phyloP scores from a whole-genome alignment of 2,329 filamentous ascomycete species.

The Bisporella sp. region DNA sequence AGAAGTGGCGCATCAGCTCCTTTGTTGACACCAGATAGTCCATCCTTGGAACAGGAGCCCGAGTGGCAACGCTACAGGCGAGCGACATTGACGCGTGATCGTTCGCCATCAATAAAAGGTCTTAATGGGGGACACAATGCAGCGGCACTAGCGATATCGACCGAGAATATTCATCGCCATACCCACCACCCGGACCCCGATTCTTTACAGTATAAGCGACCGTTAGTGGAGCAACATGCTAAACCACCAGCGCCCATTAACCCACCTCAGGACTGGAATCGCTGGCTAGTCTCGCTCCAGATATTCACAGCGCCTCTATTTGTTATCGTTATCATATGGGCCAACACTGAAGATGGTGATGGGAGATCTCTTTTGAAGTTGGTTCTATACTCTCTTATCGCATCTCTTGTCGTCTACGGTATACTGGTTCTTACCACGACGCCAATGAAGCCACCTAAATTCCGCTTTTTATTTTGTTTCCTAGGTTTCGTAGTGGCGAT shows the following conservation, averaged over 20 bases:
- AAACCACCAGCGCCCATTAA: not conserved
- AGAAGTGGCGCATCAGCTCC: constrained; percentile 15
- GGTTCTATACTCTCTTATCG: constrained; percentile 57
- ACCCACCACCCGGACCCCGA: constrained; percentile 7
- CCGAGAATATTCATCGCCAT: constrained; percentile 22
- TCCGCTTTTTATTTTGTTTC: constrained; percentile 76
- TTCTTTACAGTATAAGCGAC: too few species aligned
- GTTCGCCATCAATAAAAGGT: constrained; percentile 11
- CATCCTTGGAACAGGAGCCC: constrained; percentile 32
- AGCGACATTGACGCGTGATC: constrained; percentile 31
- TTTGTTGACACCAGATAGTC: constrained; percentile 18
- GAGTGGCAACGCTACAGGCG: constrained; percentile 55
- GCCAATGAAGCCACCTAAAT: constrained; percentile 58
- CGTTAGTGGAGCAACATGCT: not conserved
- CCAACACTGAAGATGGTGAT: constrained; percentile 54
- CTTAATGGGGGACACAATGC: constrained; percentile 22
- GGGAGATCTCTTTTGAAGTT: constrained; percentile 46
- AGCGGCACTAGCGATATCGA: constrained; percentile 26
- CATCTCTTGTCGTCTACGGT: constrained; percentile 59
- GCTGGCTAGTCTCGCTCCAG: constrained; percentile 83
- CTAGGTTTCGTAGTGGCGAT: constrained; percentile 87
- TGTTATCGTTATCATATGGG: constrained; percentile 69
- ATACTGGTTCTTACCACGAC: constrained; percentile 64
- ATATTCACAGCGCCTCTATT: constrained; percentile 84
- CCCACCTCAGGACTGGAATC: constrained; percentile 58